Evolutionary conservation across 1,284 basidiomycete species (phyloP).

Genomic region (Austroboletus niveus): DNA sequence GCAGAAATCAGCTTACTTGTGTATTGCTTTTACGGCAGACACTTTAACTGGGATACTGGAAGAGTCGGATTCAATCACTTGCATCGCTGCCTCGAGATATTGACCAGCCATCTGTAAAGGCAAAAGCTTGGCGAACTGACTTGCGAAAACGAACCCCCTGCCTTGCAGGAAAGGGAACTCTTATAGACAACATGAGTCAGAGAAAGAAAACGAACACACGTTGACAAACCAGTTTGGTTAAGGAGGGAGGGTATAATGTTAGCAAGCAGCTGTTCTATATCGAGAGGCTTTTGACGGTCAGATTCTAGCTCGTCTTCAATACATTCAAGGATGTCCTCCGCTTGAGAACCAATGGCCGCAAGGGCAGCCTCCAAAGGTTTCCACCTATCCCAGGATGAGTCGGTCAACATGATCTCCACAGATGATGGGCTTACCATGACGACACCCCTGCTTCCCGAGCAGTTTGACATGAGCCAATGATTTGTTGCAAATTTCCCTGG

Average conservation of each 20-base stretch:
- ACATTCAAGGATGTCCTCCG: conserved; percentile 74
- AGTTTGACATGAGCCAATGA: conserved; percentile 54
- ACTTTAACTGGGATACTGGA: conserved; percentile 86
- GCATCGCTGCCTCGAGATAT: conserved; percentile 84
- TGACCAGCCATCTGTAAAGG: conserved; percentile 72
- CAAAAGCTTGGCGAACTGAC: conserved; percentile 79
- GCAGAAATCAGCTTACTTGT: conserved; percentile 60
- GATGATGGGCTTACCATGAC: conserved; percentile 47
- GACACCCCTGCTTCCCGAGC: conserved; percentile 48
- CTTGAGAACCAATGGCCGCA: conserved; percentile 81
- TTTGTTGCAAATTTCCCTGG: conserved; percentile 55
- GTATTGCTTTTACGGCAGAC: conserved; percentile 88
- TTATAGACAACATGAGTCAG: conserved; percentile 28
- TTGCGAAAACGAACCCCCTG: conserved; percentile 91
- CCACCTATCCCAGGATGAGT: conserved; percentile 61
- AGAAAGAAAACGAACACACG: background rate
- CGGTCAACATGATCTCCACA: background rate
- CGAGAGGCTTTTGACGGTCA: conserved; percentile 64
- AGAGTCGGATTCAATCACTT: conserved; percentile 73
- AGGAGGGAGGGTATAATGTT: conserved; percentile 81
- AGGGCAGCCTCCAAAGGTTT: conserved; percentile 83
- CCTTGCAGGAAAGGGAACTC: conserved; percentile 92
- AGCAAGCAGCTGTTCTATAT: conserved; percentile 74
- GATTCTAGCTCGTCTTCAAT: conserved; percentile 72
- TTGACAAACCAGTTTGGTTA: conserved; percentile 52